These are phyloP conservation scores for Patellifolia procumbens DNA, from an alignment of 179 eudicot genomes.

Conservation along the genomic window DNA sequence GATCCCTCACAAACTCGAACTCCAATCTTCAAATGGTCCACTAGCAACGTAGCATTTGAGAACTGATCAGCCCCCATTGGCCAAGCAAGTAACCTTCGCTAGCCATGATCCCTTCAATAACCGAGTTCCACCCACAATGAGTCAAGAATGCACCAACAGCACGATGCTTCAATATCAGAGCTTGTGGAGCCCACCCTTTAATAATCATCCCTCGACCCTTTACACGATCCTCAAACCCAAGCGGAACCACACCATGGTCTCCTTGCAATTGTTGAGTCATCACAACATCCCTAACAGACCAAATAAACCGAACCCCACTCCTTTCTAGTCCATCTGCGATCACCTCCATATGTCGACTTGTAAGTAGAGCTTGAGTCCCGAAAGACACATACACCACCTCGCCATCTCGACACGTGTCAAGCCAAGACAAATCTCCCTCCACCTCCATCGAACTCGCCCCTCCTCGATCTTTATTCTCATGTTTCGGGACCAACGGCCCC, in stretches of 20 bases:
- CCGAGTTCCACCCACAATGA: slow-evolving; percentile 76
- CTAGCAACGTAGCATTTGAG: slow-evolving; percentile 46
- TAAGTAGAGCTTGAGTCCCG: slow-evolving; percentile 57
- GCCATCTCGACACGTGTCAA: slow-evolving; percentile 43
- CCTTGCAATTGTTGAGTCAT: slow-evolving; percentile 13
- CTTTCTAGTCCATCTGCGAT: slow-evolving; percentile 48
- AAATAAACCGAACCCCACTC: slow-evolving; percentile 50
- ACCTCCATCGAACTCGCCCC: slow-evolving; percentile 41
- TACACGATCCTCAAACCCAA: slow-evolving; percentile 46
- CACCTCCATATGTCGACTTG: slow-evolving; percentile 40
- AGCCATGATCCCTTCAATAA: slow-evolving; percentile 44
- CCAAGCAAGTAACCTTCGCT: slow-evolving; percentile 61
- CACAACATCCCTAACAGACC: slow-evolving; percentile 36
- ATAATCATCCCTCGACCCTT: slow-evolving; percentile 44
- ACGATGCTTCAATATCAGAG: slow-evolving; percentile 41
- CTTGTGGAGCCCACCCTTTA: slow-evolving; percentile 67
- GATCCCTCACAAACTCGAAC: slow-evolving; percentile 52
- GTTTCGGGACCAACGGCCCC: slow-evolving; percentile 50
- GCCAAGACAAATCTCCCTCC: slow-evolving; percentile 44
- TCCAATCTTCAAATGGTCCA: slow-evolving; percentile 49
- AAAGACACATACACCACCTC: slow-evolving; percentile 68
- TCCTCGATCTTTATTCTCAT: slow-evolving; percentile 31
- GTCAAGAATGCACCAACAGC: slow-evolving; percentile 55
- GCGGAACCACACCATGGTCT: slow-evolving; percentile 33
- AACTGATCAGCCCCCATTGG: slow-evolving; percentile 70